These are phyloP conservation scores for Calonectria leucothoes DNA, from an alignment of 2,329 filamentous ascomycete genomes.

Conservation along the genomic window DNA sequence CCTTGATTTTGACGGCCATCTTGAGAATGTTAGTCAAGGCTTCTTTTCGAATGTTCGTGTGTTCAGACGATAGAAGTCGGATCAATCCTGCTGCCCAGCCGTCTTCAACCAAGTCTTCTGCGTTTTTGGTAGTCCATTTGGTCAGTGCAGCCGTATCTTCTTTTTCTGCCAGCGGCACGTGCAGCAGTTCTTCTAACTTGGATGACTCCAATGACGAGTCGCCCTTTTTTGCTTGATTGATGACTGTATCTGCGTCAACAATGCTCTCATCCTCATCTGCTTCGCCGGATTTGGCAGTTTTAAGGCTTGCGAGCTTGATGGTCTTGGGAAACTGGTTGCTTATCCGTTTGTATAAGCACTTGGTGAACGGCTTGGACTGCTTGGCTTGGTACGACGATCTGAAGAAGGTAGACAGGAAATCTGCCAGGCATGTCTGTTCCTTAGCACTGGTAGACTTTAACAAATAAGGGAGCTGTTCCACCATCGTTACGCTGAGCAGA, in stretches of 20 bases:
- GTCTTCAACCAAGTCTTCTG: conserved; percentile 84
- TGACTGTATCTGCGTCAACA: conserved; percentile 23
- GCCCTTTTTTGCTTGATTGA: conserved; percentile 10
- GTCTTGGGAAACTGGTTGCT: conserved; percentile 45
- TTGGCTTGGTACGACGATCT: conserved; percentile 63
- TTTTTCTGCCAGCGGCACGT: conserved; percentile 57
- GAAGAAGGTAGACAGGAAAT: conserved; percentile 70
- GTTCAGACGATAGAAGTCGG: conserved; percentile 79
- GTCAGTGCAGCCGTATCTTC: conserved; percentile 65
- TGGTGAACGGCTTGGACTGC: conserved; percentile 50
- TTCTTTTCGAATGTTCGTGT: conserved; percentile 82
- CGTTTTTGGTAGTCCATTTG: conserved; percentile 80
- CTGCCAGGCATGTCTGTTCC: conserved; percentile 60
- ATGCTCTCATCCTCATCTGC: conserved; percentile 34
- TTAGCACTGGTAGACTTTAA: conserved; percentile 61
- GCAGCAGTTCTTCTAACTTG: conserved; percentile 65
- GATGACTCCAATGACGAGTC: conserved; percentile 47
- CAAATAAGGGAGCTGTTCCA: conserved; percentile 83
- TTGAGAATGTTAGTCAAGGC: conserved; percentile 77
- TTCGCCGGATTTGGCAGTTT: conserved; percentile 22
- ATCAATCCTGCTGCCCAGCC: conserved; percentile 78
- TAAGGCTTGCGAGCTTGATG: conserved; percentile 39
- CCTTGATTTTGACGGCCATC: conserved; percentile 70
- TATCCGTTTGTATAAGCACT: conserved; percentile 46
- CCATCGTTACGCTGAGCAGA: conserved; percentile 74